A percentile compares a stretch with the other conserved stretches of the same genome.
Evolutionary conservation across 1,284 basidiomycete species (phyloP).

Genomic region (Laetiporus sulphureus): DNA sequence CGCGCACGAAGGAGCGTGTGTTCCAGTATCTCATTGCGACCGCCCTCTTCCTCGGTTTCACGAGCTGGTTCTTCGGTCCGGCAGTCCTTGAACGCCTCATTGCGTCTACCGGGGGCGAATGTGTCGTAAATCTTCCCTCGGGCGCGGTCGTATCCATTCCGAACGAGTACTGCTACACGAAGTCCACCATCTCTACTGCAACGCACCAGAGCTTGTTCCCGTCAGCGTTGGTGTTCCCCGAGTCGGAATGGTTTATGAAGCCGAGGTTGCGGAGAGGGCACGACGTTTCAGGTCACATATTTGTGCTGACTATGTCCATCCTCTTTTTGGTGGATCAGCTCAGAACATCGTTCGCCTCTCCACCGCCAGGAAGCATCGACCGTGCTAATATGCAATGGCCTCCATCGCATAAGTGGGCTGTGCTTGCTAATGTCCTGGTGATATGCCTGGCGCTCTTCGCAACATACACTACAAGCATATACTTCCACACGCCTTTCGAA

Average conservation of each 20-base stretch:
- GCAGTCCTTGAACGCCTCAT: constrained; percentile 73
- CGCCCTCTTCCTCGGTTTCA: constrained; percentile 68
- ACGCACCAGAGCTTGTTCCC: constrained; percentile 66
- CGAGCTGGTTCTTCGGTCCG: constrained; percentile 91
- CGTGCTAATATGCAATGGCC: constrained; percentile 26
- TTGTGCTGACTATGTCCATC: constrained; percentile 81
- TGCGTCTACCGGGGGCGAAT: constrained; percentile 76
- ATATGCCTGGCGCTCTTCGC: constrained; percentile 73
- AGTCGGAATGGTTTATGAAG: constrained; percentile 36
- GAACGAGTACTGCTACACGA: constrained; percentile 51
- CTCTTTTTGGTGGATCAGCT: constrained; percentile 81
- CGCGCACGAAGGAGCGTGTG: constrained; percentile 38
- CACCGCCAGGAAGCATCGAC: constrained; percentile 1
- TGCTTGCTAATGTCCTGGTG: constrained; percentile 41
- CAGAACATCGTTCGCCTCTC: constrained; percentile 33
- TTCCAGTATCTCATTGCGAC: constrained; percentile 62
- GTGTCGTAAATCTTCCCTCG: constrained; percentile 60
- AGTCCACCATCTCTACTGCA: constrained; percentile 43
- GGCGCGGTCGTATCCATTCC: constrained; percentile 49
- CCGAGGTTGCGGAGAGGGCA: constrained; percentile 75
- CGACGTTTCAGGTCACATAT: constrained; percentile 93
- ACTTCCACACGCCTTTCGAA: constrained; percentile 87
- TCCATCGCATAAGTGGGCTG: constrained; percentile 36
- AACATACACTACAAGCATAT: constrained; percentile 75
- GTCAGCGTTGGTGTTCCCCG: constrained; percentile 31